Percentiles rank a stretch among this genome's conserved stretches.
Conservation (phyloP, 2,329 filamentous ascomycete genomes). For the Helotiales sp. region DNA sequence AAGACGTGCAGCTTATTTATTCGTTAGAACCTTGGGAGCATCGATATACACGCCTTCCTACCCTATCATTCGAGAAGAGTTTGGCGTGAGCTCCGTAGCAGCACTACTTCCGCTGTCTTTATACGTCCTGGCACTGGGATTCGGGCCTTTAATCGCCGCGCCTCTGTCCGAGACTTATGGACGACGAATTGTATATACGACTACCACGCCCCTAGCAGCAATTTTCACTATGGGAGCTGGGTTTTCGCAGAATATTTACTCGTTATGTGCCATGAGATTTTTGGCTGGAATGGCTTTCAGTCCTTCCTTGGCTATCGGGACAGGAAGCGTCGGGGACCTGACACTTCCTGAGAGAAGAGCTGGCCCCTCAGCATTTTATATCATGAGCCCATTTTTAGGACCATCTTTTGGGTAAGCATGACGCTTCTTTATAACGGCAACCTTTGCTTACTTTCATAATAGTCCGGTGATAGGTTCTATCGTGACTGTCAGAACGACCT, state of each 20-base stretch:
- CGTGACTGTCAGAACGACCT: conserved; percentile 26
- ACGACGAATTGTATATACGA: conserved; percentile 56
- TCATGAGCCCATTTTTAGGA: conserved; percentile 28
- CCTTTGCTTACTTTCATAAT: too few species aligned
- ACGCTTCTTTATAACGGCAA: too few species aligned
- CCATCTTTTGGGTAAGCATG: conserved; percentile 26
- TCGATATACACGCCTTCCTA: conserved; percentile 59
- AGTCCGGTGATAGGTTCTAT: conserved; percentile 33
- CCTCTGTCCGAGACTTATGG: conserved; percentile 64
- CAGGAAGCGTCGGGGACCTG: conserved; percentile 29
- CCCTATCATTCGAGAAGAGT: conserved; percentile 54
- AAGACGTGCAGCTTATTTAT: too few species aligned
- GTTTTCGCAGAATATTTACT: conserved; percentile 54
- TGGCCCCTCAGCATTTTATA: too few species aligned
- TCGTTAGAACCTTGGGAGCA: conserved; percentile 54
- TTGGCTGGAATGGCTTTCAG: conserved; percentile 54
- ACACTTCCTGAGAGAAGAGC: too few species aligned
- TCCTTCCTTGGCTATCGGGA: conserved; percentile 21
- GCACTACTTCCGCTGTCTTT: conserved; percentile 62
- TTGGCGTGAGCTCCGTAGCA: conserved; percentile 58
- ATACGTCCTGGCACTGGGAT: conserved; percentile 62
- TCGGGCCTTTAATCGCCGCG: conserved; percentile 63
- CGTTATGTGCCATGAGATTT: conserved; percentile 60
- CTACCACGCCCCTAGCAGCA: conserved; percentile 52
- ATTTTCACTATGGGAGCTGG: conserved; percentile 63